These are phyloP conservation scores for Hawksworthiomyces lignivorus DNA, from an alignment of 2,329 filamentous ascomycete genomes.

Conservation along the genomic window DNA sequence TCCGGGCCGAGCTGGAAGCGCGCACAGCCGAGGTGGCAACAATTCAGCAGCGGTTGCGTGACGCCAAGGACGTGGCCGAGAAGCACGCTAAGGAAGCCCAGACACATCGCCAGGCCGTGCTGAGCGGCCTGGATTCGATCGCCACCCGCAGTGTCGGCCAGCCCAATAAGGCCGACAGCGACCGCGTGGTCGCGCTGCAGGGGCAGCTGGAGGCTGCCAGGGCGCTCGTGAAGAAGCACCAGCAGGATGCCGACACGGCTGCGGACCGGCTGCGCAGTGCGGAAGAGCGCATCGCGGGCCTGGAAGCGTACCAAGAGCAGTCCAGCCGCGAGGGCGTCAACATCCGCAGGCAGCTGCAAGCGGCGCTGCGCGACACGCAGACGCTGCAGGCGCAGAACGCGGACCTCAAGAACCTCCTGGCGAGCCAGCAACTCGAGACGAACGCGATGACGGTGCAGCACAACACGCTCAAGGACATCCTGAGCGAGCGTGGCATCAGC, in stretches of 20 bases:
- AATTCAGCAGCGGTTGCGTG: conserved; percentile 64
- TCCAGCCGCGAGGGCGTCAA: conserved; percentile 86
- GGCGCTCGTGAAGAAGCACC: conserved; percentile 75
- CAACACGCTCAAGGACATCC: conserved; percentile 84
- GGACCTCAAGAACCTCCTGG: conserved; percentile 74
- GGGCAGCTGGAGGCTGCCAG: conserved; percentile 73
- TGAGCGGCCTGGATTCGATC: conserved; percentile 75
- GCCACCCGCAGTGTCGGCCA: conserved; percentile 38
- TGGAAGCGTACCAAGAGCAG: conserved; percentile 96
- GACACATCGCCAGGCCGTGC: conserved; percentile 73
- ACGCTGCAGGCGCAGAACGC: conserved; percentile 71
- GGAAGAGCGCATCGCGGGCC: conserved; percentile 91
- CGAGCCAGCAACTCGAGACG: conserved; percentile 84
- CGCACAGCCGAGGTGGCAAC: conserved; percentile 69
- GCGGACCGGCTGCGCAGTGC: conserved; percentile 85
- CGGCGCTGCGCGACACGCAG: conserved; percentile 74
- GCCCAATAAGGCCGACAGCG: conserved; percentile 42
- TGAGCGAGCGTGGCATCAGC: conserved; percentile 82
- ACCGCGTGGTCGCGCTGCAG: conserved; percentile 67
- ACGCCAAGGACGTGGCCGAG: conserved; percentile 82
- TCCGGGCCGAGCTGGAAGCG: conserved; percentile 78
- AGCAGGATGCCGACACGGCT: conserved; percentile 77
- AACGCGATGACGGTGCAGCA: conserved; percentile 91
- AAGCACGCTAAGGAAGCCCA: conserved; percentile 81
- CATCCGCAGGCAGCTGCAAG: conserved; percentile 83